A percentile compares a stretch with the other conserved stretches of the same genome.
Evolutionary conservation across 441 rosid species (phyloP).

Genomic region (Croton laevigatus): DNA sequence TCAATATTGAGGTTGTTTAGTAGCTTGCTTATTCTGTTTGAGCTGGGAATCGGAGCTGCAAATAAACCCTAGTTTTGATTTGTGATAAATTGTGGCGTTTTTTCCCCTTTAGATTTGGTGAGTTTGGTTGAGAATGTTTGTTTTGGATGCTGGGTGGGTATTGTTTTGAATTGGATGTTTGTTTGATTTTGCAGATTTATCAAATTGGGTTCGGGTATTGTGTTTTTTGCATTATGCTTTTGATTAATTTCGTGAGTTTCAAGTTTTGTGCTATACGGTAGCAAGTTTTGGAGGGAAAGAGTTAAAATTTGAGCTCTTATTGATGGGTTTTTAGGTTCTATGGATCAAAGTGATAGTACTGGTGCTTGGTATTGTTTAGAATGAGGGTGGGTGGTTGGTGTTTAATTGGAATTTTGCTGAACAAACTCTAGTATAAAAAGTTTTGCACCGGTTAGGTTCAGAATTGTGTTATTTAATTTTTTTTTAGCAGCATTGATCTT

Average conservation of each 20-base stretch:
- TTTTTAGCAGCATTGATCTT: conserved; percentile 3
- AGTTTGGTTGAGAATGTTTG: conserved; percentile 5
- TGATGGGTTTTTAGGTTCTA: conserved; percentile 6
- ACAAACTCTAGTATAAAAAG: conserved; percentile 4
- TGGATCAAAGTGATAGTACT: conserved; percentile 29
- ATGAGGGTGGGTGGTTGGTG: background rate
- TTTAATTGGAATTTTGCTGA: conserved; percentile 2
- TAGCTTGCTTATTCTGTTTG: conserved; percentile 23
- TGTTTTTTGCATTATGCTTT: conserved; percentile 14
- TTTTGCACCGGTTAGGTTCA: background rate
- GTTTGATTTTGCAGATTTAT: conserved; percentile 29
- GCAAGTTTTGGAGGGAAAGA: conserved; percentile 21
- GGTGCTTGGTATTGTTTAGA: conserved; percentile 5
- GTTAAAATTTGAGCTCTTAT: conserved; percentile 16
- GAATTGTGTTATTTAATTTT: background rate
- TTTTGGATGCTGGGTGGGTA: conserved; percentile 19
- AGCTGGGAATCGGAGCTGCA: conserved; percentile 29
- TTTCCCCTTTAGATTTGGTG: conserved; percentile 27
- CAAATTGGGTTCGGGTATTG: conserved; percentile 21
- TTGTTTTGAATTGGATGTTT: conserved; percentile 22
- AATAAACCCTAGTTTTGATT: conserved; percentile 46
- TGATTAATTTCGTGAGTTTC: background rate
- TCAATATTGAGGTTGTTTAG: conserved; percentile 12
- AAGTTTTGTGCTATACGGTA: conserved; percentile 26
- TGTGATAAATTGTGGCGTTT: conserved; percentile 16